Conservation (phyloP, 768 basidiomycete species). For the Termitomyces sp. region DNA sequence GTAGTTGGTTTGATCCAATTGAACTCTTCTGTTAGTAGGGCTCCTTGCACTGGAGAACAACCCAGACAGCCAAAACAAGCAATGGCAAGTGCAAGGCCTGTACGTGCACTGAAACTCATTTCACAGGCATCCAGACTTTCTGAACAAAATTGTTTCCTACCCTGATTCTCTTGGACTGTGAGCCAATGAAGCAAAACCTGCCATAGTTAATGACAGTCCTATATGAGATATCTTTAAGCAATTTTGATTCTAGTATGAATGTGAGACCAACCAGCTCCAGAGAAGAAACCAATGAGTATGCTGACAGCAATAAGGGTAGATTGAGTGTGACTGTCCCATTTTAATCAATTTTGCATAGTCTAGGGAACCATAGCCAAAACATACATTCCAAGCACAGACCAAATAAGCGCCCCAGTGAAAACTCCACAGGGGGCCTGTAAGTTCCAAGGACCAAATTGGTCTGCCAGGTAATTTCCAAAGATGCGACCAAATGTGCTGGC, state of each 20-base stretch:
- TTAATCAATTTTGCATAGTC: background rate
- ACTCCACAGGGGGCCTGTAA: slow-evolving; percentile 4
- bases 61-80: slow-evolving; percentile 26
- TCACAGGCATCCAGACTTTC: background rate
- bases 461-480: slow-evolving; percentile 27
- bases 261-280: background rate
- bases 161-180: slow-evolving; percentile 26
- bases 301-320: background rate
- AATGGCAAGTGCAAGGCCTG: slow-evolving; percentile 26
- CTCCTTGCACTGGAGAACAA: slow-evolving; percentile 30
- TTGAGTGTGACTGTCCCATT: background rate
- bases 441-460: slow-evolving; percentile 23
- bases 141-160: slow-evolving; percentile 14
- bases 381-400: slow-evolving; percentile 29
- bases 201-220: slow-evolving; percentile 26
- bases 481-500: slow-evolving; percentile 28
- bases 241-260: background rate
- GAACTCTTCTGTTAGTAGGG: slow-evolving; percentile 22
- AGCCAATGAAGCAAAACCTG: slow-evolving; percentile 23
- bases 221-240: too few species aligned
- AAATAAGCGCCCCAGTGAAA: slow-evolving; percentile 20
- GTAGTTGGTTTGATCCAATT: slow-evolving; percentile 26
- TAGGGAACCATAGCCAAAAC: background rate
- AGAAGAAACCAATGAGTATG: background rate
- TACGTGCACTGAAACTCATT: slow-evolving; percentile 22